phyloP scores from a whole-genome alignment of 345 rosid genomes.

The Hibiscus syriacus region DNA sequence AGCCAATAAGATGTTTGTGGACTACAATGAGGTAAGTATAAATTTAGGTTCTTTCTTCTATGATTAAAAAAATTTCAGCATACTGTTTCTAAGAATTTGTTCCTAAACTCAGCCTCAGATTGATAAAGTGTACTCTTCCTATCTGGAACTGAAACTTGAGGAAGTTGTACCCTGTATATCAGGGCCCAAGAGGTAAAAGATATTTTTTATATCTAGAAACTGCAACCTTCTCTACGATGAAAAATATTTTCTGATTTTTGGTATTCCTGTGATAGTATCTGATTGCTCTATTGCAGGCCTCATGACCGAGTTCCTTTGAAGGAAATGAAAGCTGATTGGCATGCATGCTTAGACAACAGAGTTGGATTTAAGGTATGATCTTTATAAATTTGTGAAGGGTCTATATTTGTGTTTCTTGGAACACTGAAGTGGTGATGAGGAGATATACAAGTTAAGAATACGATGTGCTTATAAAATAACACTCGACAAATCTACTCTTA shows the following conservation, averaged over 20 bases:
- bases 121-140: slow-evolving; percentile 53
- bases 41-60: neutral
- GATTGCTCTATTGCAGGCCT: slow-evolving; percentile 44
- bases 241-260: neutral
- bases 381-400: neutral
- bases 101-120: slow-evolving; percentile 41
- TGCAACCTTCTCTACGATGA: neutral
- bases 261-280: neutral
- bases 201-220: neutral
- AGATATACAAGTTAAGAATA: neutral
- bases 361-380: slow-evolving; percentile 82
- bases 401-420: neutral
- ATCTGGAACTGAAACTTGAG: slow-evolving; percentile 61
- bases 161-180: slow-evolving; percentile 80
- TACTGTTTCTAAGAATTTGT: slow-evolving; percentile 10
- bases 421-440: neutral
- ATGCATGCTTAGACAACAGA: slow-evolving; percentile 68
- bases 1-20: slow-evolving; percentile 86
- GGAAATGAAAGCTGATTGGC: slow-evolving; percentile 94
- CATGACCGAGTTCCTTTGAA: slow-evolving; percentile 79
- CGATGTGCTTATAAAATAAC: neutral
- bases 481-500: neutral
- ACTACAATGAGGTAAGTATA: slow-evolving; percentile 65
- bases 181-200: slow-evolving; percentile 70
- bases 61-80: neutral